Evolutionary conservation across 1,284 basidiomycete genomes (phyloP), one percentile per base, ranked within the genome.

Genomic region (Ustilago esculenta): DNA sequence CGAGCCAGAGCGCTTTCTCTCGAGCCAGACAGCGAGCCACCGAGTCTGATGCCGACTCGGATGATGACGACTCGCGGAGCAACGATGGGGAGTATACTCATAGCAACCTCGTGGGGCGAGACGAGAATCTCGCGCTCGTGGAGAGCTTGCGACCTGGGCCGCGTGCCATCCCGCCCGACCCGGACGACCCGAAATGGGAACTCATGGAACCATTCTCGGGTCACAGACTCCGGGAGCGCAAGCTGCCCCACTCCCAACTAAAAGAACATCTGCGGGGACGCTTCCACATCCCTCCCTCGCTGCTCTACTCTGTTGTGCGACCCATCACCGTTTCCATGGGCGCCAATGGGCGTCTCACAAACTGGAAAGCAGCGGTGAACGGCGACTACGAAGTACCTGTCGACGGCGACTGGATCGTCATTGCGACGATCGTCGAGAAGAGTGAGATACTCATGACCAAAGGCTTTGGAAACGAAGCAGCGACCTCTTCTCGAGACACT

Each of bases 371-470:
- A 5, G 5, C 8, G 20, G 25, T 35, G 5, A 59, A 72, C 40
- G 74, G 74, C 23, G 89, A 89, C 14, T 94, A 93, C 82, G 92
- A 96, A 46, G 87, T 98, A 0, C 94, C 94, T 2, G 88, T 98
- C 4, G 87, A 88, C 5, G 91, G 91, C 2, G 95, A 98, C 82
- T 98, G 90, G 90, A 87, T 94, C 40, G 90, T 91, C 8, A 90
- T 95, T 48, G 92, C 90, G 1, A 92, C 94, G 7, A 87, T 95
- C 20, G 92, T 91, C 4, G 91, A 94, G 82, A 88, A 92, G 29
- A 89, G 90, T 4, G 88, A 87, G 18, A 84, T 92, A 70, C 88
- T 87, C 65, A 85, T 88, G 69, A 89, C 72, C 10, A 66, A 54
- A 33, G 66, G 64, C 2, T 66, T 67, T n/a, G 42, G 52, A 4